phyloP scores from a whole-genome alignment of 495 filamentous ascomycete species.

The Daldinia bambusicola region DNA sequence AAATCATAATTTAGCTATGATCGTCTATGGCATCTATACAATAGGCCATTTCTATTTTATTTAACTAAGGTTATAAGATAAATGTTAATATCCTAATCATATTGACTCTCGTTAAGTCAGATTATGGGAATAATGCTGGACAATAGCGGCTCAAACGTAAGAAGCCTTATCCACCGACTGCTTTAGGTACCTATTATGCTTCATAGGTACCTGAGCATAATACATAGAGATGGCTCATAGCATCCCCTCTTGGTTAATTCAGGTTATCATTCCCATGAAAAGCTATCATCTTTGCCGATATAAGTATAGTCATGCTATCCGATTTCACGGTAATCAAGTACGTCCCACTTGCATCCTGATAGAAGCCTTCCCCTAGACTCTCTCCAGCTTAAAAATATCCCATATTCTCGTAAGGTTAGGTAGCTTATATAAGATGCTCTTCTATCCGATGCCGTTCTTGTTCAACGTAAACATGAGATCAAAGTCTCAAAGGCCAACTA shows the following conservation, averaged over 20 bases:
- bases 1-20: no score
- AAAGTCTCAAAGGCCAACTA: not conserved
- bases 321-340: constrained; percentile 7
- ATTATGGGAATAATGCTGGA: no score
- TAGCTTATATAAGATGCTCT: constrained; percentile 18
- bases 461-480: constrained; percentile 13
- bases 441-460: constrained; percentile 29
- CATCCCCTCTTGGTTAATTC: not conserved
- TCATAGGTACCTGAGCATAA: not conserved
- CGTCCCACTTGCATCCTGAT: not conserved
- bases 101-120: no score
- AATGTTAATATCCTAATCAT: no score
- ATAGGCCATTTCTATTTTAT: no score
- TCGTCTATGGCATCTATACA: no score
- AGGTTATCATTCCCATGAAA: constrained; percentile 30
- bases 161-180: no score
- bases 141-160: no score
- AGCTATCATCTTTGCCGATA: constrained; percentile 19
- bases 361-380: constrained; percentile 8
- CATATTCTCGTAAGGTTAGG: constrained; percentile 25
- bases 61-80: no score
- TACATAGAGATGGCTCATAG: no score
- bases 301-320: not conserved
- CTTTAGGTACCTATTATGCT: no score
- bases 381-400: constrained; percentile 17